Conservation (phyloP, 192 early-diverging fungal species). For the Funneliformis mosseae region DNA sequence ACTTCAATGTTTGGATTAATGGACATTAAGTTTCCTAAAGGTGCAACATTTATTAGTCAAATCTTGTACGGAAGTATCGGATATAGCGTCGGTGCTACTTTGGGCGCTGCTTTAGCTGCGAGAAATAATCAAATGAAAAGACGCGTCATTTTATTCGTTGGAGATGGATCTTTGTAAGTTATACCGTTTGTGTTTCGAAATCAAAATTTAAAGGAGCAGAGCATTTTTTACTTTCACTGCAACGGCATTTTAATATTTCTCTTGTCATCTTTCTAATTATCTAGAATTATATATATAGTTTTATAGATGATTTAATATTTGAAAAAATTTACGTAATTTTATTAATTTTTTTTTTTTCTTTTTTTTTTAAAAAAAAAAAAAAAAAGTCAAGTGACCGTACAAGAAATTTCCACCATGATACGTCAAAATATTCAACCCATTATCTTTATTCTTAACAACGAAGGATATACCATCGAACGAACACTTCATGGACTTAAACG, state of each 20-base stretch:
- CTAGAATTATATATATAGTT: too few species aligned
- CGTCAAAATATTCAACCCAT: conserved; percentile 51
- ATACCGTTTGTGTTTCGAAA: too few species aligned
- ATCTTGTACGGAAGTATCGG: conserved; percentile 45
- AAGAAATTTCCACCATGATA: conserved; percentile 54
- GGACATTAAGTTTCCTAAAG: conserved; percentile 41
- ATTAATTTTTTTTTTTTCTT: too few species aligned
- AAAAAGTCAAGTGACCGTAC: conserved; percentile 50
- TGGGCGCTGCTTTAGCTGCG: conserved; percentile 50
- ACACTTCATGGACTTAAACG: conserved; percentile 49
- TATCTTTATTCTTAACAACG: conserved; percentile 55
- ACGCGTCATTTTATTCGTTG: conserved; percentile 51
- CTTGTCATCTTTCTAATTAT: too few species aligned
- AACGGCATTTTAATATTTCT: too few species aligned
- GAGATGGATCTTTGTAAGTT: conserved; percentile 50
- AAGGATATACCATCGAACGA: conserved; percentile 56
- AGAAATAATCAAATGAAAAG: conserved; percentile 31
- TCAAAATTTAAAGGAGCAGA: too few species aligned
- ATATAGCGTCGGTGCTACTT: conserved; percentile 44
- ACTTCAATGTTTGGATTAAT: conserved; percentile 47
- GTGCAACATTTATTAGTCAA: conserved; percentile 44
- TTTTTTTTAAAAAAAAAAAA: too few species aligned
- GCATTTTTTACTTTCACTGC: too few species aligned
- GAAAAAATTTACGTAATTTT: too few species aligned
- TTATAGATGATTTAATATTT: too few species aligned